Evolutionary conservation across 768 basidiomycete genomes (phyloP).

Genomic region (Suillus luteus): DNA sequence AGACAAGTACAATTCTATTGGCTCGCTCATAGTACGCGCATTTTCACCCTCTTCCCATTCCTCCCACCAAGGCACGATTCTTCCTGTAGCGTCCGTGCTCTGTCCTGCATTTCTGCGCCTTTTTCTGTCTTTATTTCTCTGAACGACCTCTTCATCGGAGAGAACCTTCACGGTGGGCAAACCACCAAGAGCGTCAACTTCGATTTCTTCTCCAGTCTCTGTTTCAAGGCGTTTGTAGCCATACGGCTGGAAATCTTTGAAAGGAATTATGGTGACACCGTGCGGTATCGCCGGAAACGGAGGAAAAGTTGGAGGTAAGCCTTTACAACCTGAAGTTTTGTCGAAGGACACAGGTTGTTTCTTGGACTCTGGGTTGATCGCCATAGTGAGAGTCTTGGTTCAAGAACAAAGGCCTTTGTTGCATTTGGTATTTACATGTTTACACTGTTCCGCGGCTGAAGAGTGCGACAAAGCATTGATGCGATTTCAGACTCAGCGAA

Average conservation of each 20-base stretch:
- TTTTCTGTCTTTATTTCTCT: slow-evolving; percentile 20
- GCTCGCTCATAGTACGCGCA: slow-evolving; percentile 21
- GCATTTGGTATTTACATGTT: slow-evolving; percentile 3
- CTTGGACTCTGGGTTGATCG: not conserved
- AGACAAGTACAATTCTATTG: slow-evolving; percentile 36
- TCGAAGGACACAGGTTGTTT: slow-evolving; percentile 3
- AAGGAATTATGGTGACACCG: slow-evolving; percentile 45
- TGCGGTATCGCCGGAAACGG: slow-evolving; percentile 48
- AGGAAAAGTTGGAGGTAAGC: slow-evolving; percentile 35
- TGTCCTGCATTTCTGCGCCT: slow-evolving; percentile 25
- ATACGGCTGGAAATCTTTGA: slow-evolving; percentile 39
- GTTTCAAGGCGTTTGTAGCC: slow-evolving; percentile 22
- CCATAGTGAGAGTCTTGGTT: slow-evolving; percentile 3
- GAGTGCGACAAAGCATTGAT: not conserved
- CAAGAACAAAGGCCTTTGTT: slow-evolving; percentile 10
- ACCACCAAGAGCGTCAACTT: slow-evolving; percentile 28
- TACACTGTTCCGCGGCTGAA: not conserved
- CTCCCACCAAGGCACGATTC: slow-evolving; percentile 34
- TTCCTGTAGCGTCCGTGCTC: slow-evolving; percentile 22
- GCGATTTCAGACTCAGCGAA: slow-evolving; percentile 4
- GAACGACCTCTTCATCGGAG: slow-evolving; percentile 24
- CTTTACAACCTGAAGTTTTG: not conserved
- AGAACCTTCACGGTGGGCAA: slow-evolving; percentile 30
- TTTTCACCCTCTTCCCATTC: slow-evolving; percentile 34
- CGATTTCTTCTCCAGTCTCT: slow-evolving; percentile 20